Percentiles rank a stretch among this genome's conserved stretches.
phyloP scores from a whole-genome alignment of 495 filamentous ascomycete species.

The Tuber indicum region DNA sequence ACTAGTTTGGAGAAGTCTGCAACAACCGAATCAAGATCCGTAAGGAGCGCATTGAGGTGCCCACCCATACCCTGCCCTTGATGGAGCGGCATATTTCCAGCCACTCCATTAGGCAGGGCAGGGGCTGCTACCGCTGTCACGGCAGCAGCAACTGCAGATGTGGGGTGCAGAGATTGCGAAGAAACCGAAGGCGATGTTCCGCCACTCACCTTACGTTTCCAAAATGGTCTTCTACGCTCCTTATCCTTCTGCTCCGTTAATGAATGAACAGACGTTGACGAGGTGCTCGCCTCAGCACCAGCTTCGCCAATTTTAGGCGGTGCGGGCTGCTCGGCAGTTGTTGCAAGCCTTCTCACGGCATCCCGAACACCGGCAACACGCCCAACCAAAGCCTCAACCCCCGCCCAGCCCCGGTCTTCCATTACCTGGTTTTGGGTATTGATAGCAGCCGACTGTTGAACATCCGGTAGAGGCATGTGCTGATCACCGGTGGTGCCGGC shows the following conservation, averaged over 20 bases:
- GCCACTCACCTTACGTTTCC: constrained; percentile 75
- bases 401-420: constrained; percentile 70
- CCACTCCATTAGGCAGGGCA: constrained; percentile 20
- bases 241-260: constrained; percentile 25
- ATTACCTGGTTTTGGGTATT: constrained; percentile 47
- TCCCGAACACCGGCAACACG: constrained; percentile 81
- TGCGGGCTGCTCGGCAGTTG: constrained; percentile 70
- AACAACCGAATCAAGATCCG: constrained; percentile 75
- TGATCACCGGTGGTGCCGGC: constrained; percentile 35
- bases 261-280: constrained; percentile 45
- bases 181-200: constrained; percentile 11
- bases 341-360: constrained; percentile 70
- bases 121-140: constrained; percentile 21
- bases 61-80: constrained; percentile 55
- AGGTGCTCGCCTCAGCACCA: constrained; percentile 28
- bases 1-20: constrained; percentile 72
- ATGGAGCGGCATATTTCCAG: constrained; percentile 17
- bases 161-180: constrained; percentile 25
- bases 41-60: constrained; percentile 69
- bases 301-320: constrained; percentile 30
- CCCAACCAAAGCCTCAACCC: constrained; percentile 73
- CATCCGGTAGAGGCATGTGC: constrained; percentile 22
- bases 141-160: constrained; percentile 17
- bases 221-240: constrained; percentile 60
- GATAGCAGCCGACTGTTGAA: constrained; percentile 8